Conservation (phyloP, 176 grass and related monocot species). For the Guadua angustifolia region DNA sequence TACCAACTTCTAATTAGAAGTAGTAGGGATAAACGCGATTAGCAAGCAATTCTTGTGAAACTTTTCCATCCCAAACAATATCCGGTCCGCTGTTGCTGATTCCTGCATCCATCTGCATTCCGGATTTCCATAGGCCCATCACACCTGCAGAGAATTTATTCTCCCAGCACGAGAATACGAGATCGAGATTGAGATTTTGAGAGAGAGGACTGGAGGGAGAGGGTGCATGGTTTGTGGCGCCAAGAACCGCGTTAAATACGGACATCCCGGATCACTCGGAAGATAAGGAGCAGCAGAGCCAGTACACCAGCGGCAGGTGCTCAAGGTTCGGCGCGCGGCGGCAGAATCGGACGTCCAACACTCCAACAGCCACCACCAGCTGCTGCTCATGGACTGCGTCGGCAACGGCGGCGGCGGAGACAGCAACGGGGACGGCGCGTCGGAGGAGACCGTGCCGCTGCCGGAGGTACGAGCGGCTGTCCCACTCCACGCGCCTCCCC, state of each 20-base stretch:
- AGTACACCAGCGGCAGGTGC: not conserved
- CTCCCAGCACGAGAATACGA: conserved; percentile 27
- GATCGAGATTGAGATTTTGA: not conserved
- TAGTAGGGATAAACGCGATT: not conserved
- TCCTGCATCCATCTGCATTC: not conserved
- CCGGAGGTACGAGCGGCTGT: conserved; percentile 70
- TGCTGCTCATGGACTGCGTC: conserved; percentile 65
- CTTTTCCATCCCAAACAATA: not conserved
- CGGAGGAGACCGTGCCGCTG: conserved; percentile 64
- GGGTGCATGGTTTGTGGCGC: conserved; percentile 44
- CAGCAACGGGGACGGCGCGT: not conserved
- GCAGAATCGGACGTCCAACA: conserved; percentile 29
- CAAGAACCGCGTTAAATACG: conserved; percentile 41
- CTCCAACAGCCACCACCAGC: conserved; percentile 24
- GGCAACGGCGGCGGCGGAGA: not conserved
- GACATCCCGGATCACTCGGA: conserved; percentile 42
- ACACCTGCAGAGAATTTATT: conserved; percentile 21
- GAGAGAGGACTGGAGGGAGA: not conserved
- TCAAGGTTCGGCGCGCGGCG: conserved; percentile 33
- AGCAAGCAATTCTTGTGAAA: conserved; percentile 13
- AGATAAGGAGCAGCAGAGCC: conserved; percentile 35
- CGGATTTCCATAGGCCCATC: not conserved
- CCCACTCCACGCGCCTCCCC: conserved; percentile 58
- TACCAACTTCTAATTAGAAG: too few relatives aligned
- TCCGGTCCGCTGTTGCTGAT: conserved; percentile 1